Percentiles rank a stretch among this genome's conserved stretches.
phyloP scores from a whole-genome alignment of 352 stramenopile species.

The Phytophthora aleatoria region DNA sequence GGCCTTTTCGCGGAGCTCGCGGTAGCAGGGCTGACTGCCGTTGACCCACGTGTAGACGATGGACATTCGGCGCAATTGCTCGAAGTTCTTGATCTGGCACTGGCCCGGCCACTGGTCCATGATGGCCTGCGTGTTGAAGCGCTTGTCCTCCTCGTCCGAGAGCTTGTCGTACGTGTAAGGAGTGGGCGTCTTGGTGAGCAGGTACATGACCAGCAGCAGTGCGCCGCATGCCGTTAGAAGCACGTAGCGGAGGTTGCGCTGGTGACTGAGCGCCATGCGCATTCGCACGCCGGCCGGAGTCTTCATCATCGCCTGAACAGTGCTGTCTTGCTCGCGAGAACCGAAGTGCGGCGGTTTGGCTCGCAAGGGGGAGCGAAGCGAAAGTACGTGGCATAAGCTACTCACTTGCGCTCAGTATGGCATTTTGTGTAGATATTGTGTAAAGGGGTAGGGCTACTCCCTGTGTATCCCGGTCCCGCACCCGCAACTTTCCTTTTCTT shows the following conservation, averaged over 20 bases:
- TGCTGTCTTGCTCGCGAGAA: constrained; percentile 23
- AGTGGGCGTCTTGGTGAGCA: constrained; percentile 48
- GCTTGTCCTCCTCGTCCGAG: constrained; percentile 53
- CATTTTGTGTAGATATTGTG: not conserved
- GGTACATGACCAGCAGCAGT: constrained; percentile 50
- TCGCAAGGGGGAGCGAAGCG: constrained; percentile 9
- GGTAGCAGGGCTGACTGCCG: constrained; percentile 86
- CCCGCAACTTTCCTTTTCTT: no score
- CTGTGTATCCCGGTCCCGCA: constrained; percentile 6
- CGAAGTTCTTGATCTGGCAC: constrained; percentile 89
- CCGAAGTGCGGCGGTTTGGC: constrained; percentile 23
- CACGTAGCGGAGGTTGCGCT: constrained; percentile 64
- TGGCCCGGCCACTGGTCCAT: constrained; percentile 70
- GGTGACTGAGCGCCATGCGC: constrained; percentile 67
- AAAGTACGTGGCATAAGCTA: constrained; percentile 30
- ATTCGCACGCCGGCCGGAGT: constrained; percentile 63
- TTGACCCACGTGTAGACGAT: constrained; percentile 93
- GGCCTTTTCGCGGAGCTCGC: constrained; percentile 59
- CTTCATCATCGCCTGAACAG: constrained; percentile 47
- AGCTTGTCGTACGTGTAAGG: constrained; percentile 59
- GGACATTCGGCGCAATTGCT: constrained; percentile 81
- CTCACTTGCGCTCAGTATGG: constrained; percentile 10
- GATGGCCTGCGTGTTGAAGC: constrained; percentile 52
- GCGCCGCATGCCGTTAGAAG: constrained; percentile 44
- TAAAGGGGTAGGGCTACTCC: constrained; percentile 9